phyloP scores from a whole-genome alignment of 306 rosid species.

The Cotoneaster glaucophyllus region DNA sequence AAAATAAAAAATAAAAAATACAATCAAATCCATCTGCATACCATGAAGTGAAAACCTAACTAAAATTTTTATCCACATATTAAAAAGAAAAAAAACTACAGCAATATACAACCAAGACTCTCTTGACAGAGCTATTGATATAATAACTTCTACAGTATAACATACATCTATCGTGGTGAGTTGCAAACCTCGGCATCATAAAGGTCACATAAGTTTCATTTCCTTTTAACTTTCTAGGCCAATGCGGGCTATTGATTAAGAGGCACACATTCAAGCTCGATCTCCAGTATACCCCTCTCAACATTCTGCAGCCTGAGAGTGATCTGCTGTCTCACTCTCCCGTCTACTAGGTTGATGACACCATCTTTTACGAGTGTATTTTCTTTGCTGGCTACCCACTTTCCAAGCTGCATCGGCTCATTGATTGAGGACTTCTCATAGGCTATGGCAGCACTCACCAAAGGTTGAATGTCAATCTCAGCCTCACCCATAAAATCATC shows the following conservation, averaged over 20 bases:
- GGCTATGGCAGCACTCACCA: slow-evolving; percentile 70
- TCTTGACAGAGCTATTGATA: not conserved
- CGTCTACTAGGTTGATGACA: slow-evolving; percentile 50
- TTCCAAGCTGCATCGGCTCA: slow-evolving; percentile 50
- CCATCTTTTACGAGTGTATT: slow-evolving; percentile 57
- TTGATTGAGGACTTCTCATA: slow-evolving; percentile 40
- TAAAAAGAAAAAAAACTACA: not conserved
- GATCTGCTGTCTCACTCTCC: slow-evolving; percentile 63
- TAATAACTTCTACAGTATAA: not conserved
- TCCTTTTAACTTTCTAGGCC: not conserved
- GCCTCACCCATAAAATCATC: slow-evolving; percentile 98
- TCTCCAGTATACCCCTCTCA: slow-evolving; percentile 76
- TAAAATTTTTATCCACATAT: not conserved
- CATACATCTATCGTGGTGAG: not conserved
- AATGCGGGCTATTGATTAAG: slow-evolving; percentile 52
- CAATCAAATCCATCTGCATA: not conserved
- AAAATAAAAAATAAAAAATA: not conserved
- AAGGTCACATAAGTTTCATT: not conserved
- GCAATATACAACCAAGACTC: not conserved
- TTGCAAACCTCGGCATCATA: not conserved
- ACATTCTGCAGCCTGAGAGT: slow-evolving; percentile 70
- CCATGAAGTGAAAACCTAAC: not conserved
- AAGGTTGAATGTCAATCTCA: slow-evolving; percentile 88
- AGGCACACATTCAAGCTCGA: slow-evolving; percentile 89
- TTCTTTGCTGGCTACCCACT: slow-evolving; percentile 58